These are phyloP conservation scores for Cucurbita moschata DNA, from an alignment of 306 rosid genomes.

Conservation along the genomic window DNA sequence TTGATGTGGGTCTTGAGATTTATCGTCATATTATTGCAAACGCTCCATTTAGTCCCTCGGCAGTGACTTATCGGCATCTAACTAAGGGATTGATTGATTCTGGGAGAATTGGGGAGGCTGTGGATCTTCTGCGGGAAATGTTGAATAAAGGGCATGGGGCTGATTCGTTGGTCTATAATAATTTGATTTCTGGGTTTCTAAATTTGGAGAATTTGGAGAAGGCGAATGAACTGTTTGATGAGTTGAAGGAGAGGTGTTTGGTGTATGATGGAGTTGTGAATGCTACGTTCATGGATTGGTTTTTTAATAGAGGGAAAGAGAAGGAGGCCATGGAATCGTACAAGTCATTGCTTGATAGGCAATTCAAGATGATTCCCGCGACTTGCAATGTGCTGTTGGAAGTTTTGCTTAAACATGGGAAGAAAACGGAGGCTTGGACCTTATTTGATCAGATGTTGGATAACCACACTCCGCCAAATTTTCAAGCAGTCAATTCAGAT, in stretches of 20 bases:
- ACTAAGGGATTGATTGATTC: constrained; percentile 64
- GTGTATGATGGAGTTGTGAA: constrained; percentile 88
- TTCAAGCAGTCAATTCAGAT: constrained; percentile 81
- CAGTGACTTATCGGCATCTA: constrained; percentile 67
- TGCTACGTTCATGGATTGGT: constrained; percentile 87
- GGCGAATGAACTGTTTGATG: constrained; percentile 79
- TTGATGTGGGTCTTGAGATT: constrained; percentile 57
- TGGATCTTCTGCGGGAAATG: constrained; percentile 86
- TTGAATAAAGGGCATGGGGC: constrained; percentile 76
- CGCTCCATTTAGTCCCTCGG: constrained; percentile 75
- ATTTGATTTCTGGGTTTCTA: constrained; percentile 57
- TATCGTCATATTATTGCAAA: constrained; percentile 49
- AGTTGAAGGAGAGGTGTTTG: constrained; percentile 74
- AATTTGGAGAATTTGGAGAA: constrained; percentile 56
- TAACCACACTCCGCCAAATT: constrained; percentile 76
- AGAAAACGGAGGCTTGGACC: constrained; percentile 40
- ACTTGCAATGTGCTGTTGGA: constrained; percentile 78
- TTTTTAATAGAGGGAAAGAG: constrained; percentile 38
- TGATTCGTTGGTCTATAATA: constrained; percentile 72
- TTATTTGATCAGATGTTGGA: constrained; percentile 73
- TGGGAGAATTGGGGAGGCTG: constrained; percentile 53
- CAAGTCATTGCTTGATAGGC: constrained; percentile 45
- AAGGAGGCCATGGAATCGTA: constrained; percentile 91
- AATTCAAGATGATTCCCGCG: constrained; percentile 70
- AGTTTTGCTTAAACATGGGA: constrained; percentile 59